Evolutionary conservation across 768 basidiomycete genomes (phyloP), one percentile per base, ranked within the genome.

Genomic region (Cystofilobasidium ferigula): DNA sequence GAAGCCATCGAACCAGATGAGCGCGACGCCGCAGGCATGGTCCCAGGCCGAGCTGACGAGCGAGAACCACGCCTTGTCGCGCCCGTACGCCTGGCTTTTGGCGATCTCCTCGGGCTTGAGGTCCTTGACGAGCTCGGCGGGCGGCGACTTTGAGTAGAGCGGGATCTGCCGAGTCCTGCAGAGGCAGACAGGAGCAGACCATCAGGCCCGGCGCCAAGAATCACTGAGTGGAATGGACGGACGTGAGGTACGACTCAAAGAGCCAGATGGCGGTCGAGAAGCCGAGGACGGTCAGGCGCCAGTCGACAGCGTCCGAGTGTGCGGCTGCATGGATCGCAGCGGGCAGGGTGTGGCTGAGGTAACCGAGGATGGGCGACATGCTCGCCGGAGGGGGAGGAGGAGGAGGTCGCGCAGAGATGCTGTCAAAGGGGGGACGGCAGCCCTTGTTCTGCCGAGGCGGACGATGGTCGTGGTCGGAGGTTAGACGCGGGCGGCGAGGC

Each of bases 41-140:
- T 85, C 85, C 76, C 83, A 86, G 61, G 92, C 69, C 1, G 85
- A 84, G 0, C 86, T 84, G 71, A 88, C 73, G 45, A 94, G 76
- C 3, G 85, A 83, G 75, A 87, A 93, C 72, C 82, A 82, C 14
- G 91, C 88, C 77, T 95, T 95, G 81, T 91, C 88, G 59, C 82
- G 83, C 24, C 91, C 90, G 77, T 99, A 99, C 47, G 81, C 78
- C 75, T 99, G 94, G 0, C 90, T 92, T 72, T 95, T 95, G 68
- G 84, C 80, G 75, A 93, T 94, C 18, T 84, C 84, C 2, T 85
- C 82, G 13, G 57, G 34, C 32, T 1, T 20, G 10, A 14, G 57
- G 40, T 58, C 57, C 45, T 47, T 47, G 45, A 47, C n/a, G 22
- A 47, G n/a, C 4, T 47, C 45, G 14, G 45, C 14, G 5, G 45